Base-by-base conservation (phyloP, 2,329 filamentous ascomycete genomes). In the Massarina eburnea region DNA sequence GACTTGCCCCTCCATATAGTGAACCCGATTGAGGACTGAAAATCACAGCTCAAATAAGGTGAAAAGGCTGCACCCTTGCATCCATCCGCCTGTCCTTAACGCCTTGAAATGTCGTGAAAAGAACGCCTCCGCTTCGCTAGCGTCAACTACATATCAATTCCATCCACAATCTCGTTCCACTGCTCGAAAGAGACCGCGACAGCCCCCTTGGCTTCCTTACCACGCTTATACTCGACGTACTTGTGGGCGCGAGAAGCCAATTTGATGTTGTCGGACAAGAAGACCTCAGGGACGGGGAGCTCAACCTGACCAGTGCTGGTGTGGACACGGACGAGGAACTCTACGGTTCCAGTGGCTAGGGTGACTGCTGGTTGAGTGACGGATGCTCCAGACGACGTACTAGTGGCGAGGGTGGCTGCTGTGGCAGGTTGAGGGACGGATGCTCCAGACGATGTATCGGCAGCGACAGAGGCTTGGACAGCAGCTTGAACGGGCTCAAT, bases 301-400 rank as follows among this genome's bases (percentile, higher is more conserved):
- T 54, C 52, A 3, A 39, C 15, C 21, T 12, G 24, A 2, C 49
- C 45, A 22, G 27, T 43, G 20, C 12, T 26, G 4, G 48, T 51
- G 2, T 43, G 36, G 14, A 54, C 33, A 12, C 52, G 52, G 21
- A 53, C 55, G 30, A 54, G 46, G 30, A 52, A 52, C 10, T 51
- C 19, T 4, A 56, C 32, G 3, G 40, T 39, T 10, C 15, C 9
- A 14, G 21, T n/a, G 12, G 14, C 19, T 3, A 14, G 20, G 6
- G n/a, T 24, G 37, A 12, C 22, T 3, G 6, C 15, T 10, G 37
- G 17, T 17, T 27, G n/a, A 15, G 21, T 8, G 17, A n/a, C 21
- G 15, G 21, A 24, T 2, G 21, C 4, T 22, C 17, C 22, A 7
- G 21, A 3, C 9, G 21, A 14, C 10, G 10, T 12, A 7, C 21